These are phyloP conservation scores for Rhynchospora tenuis DNA, from an alignment of 176 grass and related monocot genomes.

Conservation along the genomic window DNA sequence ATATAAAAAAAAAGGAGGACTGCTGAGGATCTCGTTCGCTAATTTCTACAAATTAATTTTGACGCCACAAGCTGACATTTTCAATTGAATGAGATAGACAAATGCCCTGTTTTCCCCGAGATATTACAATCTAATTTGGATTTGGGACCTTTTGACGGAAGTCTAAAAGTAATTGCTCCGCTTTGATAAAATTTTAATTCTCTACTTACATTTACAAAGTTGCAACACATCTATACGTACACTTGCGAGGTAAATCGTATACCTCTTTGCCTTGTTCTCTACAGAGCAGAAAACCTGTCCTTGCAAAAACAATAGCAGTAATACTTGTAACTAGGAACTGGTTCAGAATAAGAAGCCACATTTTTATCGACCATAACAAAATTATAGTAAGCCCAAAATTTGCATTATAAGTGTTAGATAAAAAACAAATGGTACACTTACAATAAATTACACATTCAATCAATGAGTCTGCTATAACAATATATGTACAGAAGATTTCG, in stretches of 20 bases:
- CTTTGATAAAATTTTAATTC: no score
- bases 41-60: no score
- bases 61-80: no score
- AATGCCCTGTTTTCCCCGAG: no score
- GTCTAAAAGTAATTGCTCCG: no score
- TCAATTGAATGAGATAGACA: no score
- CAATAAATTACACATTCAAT: slow-evolving; percentile 8
- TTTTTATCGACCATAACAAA: not conserved
- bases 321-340: not conserved
- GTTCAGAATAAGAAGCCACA: not conserved
- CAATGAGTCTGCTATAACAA: not conserved
- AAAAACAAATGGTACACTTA: slow-evolving; percentile 1
- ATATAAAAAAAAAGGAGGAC: no score
- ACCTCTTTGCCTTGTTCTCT: not conserved
- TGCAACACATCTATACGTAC: not conserved
- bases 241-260: not conserved
- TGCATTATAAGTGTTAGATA: not conserved
- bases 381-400: slow-evolving; percentile 1
- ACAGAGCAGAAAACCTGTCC: not conserved
- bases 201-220: no score
- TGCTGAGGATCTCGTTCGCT: no score
- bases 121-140: no score
- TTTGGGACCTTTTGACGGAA: no score
- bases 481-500: slow-evolving; percentile 12
- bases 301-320: not conserved